phyloP scores from a whole-genome alignment of 352 stramenopile genomes.

The Elongisporangium undulatum region DNA sequence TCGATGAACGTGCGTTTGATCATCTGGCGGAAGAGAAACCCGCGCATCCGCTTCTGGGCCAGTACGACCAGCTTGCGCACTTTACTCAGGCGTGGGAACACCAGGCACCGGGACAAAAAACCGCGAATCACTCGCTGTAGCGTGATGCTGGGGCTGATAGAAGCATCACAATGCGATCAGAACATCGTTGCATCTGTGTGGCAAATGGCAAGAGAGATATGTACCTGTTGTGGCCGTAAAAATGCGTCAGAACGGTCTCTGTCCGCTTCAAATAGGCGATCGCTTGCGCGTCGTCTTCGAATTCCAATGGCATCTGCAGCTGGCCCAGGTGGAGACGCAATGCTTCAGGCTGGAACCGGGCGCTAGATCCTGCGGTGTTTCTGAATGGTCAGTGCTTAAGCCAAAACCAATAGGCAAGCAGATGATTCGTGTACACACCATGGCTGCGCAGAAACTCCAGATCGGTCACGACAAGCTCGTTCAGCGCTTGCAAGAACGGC shows the following conservation, averaged over 20 bases:
- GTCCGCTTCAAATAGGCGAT: slow-evolving; percentile 28
- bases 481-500: slow-evolving; percentile 47
- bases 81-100: slow-evolving; percentile 33
- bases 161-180: not conserved
- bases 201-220: slow-evolving; percentile 7
- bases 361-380: slow-evolving; percentile 4
- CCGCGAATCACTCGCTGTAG: slow-evolving; percentile 39
- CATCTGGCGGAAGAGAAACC: slow-evolving; percentile 50
- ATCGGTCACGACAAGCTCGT: slow-evolving; percentile 61
- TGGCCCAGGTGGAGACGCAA: slow-evolving; percentile 13
- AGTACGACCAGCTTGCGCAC: slow-evolving; percentile 44
- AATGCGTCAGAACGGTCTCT: slow-evolving; percentile 17
- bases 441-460: slow-evolving; percentile 34
- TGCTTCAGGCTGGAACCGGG: slow-evolving; percentile 5
- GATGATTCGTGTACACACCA: not conserved
- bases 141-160: slow-evolving; percentile 23
- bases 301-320: slow-evolving; percentile 38
- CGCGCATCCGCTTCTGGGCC: slow-evolving; percentile 51
- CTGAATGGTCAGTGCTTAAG: not conserved
- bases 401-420: not conserved
- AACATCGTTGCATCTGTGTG: not conserved
- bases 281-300: slow-evolving; percentile 36
- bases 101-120: slow-evolving; percentile 36
- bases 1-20: slow-evolving; percentile 45
- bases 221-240: slow-evolving; percentile 42